Base-by-base conservation (phyloP, 371 early-diverging fungal genomes). In the Capniomyces stellatus region DNA sequence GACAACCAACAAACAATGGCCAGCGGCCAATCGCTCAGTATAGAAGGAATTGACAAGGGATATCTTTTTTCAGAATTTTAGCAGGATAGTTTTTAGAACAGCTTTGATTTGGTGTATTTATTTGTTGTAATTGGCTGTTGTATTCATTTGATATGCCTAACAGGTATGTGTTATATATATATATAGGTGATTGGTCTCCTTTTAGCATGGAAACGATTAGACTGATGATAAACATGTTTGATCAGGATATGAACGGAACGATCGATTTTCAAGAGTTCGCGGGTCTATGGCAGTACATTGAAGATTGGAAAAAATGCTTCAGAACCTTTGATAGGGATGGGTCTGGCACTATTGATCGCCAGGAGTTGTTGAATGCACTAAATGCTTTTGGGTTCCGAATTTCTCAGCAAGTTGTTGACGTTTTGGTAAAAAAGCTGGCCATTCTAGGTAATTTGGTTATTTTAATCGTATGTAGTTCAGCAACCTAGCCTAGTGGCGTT, bases 371-470 rank as follows among this genome's bases (percentile, higher is more conserved):
- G 55, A 69, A 73, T 4, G 83, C 83, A 2, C 67, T 83, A 59
- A 55, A 48, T 8, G 71, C 78, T 2, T 83, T 83, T 55, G 86
- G 86, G 6, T 86, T 75, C 68, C 78, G 76, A 50, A 61, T 85
- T 40, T 72, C 74, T 21, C 75, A 73, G 12, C 60, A 63, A 46
- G 67, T 81, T 43, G 61, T 84, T 55, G 62, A 65, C 43, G 41
- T 72, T 35, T 61, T 85, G 27, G 72, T 87, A 35, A 75, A 73
- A 56, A 85, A 86, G 60, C 85, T 78, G 62, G 85, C 84, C 49
- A 68, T 72, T 52, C 73, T 35, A 15, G 77, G 56, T 35, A 35
- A 35, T 35, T 35, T 35, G n/a, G n/a, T n/a, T n/a, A n/a, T n/a
- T n/a, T n/a, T n/a, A n/a, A n/a, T n/a, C n/a, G n/a, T n/a, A n/a